phyloP scores from a whole-genome alignment of 495 filamentous ascomycete species.

The Neurospora sp. region DNA sequence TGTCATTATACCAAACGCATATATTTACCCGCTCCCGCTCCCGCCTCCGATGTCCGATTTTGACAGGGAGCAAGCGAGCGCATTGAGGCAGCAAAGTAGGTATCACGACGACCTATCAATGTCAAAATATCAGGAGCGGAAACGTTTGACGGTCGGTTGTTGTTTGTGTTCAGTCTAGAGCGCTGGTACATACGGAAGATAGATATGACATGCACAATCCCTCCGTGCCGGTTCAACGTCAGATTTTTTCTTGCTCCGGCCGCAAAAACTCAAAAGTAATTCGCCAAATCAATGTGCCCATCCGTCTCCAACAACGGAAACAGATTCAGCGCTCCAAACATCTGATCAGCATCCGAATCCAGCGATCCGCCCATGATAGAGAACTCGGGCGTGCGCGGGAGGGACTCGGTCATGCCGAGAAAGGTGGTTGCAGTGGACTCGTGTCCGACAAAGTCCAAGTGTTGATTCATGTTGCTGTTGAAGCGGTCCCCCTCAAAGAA shows the following conservation, averaged over 20 bases:
- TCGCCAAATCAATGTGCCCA: constrained; percentile 34
- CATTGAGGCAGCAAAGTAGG: too few species aligned
- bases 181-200: too few species aligned
- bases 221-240: not conserved
- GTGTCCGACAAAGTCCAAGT: not conserved
- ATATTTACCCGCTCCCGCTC: too few species aligned
- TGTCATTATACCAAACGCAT: too few species aligned
- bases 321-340: constrained; percentile 32
- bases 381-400: constrained; percentile 16
- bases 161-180: too few species aligned
- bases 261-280: constrained; percentile 22
- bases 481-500: not conserved
- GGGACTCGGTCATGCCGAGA: constrained; percentile 12
- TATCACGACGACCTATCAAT: too few species aligned
- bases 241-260: not conserved
- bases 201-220: not conserved
- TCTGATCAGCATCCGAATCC: constrained; percentile 22
- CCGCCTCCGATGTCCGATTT: too few species aligned
- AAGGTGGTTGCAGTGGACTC: constrained; percentile 6
- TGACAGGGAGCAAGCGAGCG: too few species aligned
- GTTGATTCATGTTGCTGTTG: not conserved
- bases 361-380: constrained; percentile 13
- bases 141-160: too few species aligned
- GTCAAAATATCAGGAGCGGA: too few species aligned
- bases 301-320: constrained; percentile 34